Conservation (phyloP, 257 asterid genomes). For the Solanum microdontum region DNA sequence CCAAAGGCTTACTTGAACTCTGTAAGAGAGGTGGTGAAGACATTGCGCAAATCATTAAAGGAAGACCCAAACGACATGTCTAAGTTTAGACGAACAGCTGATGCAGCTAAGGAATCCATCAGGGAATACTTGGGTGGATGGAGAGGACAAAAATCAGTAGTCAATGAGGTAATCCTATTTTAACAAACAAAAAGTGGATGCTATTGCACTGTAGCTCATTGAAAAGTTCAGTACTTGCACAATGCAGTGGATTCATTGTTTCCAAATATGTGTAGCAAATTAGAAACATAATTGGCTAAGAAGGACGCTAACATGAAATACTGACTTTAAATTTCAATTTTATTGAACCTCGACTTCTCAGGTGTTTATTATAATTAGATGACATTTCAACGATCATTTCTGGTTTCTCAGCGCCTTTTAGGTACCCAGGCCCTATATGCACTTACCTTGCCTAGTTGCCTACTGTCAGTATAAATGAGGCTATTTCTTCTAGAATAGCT, state of each 20-base stretch:
- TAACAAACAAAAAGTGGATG: not conserved
- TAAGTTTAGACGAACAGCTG: slow-evolving; percentile 85
- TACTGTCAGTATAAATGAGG: not conserved
- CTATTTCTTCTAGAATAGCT: not conserved
- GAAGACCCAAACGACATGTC: slow-evolving; percentile 61
- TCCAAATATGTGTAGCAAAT: not conserved
- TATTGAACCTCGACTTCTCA: not conserved
- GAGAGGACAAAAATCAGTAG: slow-evolving; percentile 65
- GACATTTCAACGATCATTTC: not conserved
- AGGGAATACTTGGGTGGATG: slow-evolving; percentile 59
- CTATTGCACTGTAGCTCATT: not conserved
- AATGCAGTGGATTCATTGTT: not conserved
- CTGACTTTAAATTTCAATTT: not conserved
- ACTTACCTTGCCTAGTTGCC: not conserved
- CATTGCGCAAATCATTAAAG: slow-evolving; percentile 63
- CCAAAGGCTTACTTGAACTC: slow-evolving; percentile 86
- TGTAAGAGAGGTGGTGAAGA: slow-evolving; percentile 77
- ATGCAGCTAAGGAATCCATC: slow-evolving; percentile 84
- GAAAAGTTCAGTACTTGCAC: not conserved
- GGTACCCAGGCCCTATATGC: not conserved
- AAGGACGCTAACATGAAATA: not conserved
- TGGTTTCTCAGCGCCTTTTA: not conserved
- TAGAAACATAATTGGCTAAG: not conserved
- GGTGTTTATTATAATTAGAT: not conserved
- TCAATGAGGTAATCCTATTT: slow-evolving; percentile 43